A percentile compares a stretch with the other conserved stretches of the same genome.
Conservation (phyloP, 2,329 filamentous ascomycete genomes). For the Botryotinia calthae region DNA sequence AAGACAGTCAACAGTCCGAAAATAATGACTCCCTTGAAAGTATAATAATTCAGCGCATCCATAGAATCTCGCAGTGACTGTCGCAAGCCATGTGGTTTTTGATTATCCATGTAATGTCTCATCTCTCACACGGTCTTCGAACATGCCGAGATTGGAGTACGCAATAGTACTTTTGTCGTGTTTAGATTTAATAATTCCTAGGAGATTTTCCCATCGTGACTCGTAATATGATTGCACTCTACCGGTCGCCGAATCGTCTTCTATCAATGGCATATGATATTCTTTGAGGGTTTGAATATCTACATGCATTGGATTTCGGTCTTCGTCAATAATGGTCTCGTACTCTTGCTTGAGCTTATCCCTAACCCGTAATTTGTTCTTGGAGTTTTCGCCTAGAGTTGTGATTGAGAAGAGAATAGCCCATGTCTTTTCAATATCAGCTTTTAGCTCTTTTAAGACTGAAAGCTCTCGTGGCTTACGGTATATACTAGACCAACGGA, state of each 20-base stretch:
- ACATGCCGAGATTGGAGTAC: not conserved
- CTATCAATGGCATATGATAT: slow-evolving; percentile 6
- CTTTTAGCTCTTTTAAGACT: not conserved
- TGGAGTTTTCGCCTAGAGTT: not conserved
- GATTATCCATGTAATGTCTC: not conserved
- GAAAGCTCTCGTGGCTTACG: not conserved
- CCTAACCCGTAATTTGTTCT: not conserved
- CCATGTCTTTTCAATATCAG: slow-evolving; percentile 5
- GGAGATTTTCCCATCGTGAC: not conserved
- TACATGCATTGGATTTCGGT: no score
- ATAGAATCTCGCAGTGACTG: not conserved
- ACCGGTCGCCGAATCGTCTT: not conserved
- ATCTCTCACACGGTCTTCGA: not conserved
- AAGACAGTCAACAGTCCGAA: not conserved
- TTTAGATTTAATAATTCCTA: not conserved
- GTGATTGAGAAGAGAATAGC: not conserved
- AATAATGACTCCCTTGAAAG: not conserved
- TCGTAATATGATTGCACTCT: not conserved
- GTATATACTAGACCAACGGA: not conserved
- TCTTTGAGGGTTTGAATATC: not conserved
- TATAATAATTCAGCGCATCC: slow-evolving; percentile 6
- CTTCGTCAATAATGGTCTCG: not conserved
- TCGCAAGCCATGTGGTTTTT: not conserved
- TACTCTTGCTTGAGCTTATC: slow-evolving; percentile 7
- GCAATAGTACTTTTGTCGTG: not conserved